phyloP scores from a whole-genome alignment of 495 filamentous ascomycete species.

The Penicillium daleae region DNA sequence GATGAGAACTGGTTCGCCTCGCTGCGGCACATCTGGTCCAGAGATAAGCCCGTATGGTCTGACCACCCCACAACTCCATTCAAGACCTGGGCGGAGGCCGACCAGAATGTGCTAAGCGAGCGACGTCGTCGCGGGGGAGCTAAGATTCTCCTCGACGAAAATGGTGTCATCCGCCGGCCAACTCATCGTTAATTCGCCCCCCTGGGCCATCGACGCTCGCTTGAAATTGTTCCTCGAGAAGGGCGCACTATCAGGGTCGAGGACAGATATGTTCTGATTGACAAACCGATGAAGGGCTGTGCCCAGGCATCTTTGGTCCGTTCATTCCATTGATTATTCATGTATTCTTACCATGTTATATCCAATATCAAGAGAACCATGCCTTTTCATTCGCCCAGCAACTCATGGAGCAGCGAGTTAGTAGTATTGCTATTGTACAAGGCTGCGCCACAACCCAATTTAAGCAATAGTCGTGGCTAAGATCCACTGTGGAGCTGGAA shows the following conservation, averaged over 20 bases:
- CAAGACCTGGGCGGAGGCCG: constrained; percentile 46
- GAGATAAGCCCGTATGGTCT: constrained; percentile 33
- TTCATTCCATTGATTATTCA: too few relatives aligned
- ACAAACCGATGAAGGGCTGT: background rate
- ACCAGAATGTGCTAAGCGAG: constrained; percentile 38
- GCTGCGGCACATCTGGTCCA: constrained; percentile 32
- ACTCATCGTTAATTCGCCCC: constrained; percentile 7
- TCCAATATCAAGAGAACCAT: background rate
- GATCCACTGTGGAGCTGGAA: background rate
- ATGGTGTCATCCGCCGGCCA: constrained; percentile 38
- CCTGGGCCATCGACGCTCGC: background rate
- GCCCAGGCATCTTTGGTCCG: too few relatives aligned
- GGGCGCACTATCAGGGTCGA: background rate
- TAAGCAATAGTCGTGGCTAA: background rate
- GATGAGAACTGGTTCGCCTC: constrained; percentile 45
- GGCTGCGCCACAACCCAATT: background rate
- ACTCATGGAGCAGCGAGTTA: background rate
- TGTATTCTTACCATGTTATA: background rate
- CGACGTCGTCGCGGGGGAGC: constrained; percentile 33
- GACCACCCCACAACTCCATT: constrained; percentile 46
- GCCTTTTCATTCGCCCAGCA: background rate
- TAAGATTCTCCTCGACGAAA: constrained; percentile 35
- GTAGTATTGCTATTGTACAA: background rate
- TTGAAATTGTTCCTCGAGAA: background rate
- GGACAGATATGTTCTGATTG: background rate